A percentile compares a stretch with the other conserved stretches of the same genome.
Conservation (phyloP, 306 rosid species). For the Vicia sativa region DNA sequence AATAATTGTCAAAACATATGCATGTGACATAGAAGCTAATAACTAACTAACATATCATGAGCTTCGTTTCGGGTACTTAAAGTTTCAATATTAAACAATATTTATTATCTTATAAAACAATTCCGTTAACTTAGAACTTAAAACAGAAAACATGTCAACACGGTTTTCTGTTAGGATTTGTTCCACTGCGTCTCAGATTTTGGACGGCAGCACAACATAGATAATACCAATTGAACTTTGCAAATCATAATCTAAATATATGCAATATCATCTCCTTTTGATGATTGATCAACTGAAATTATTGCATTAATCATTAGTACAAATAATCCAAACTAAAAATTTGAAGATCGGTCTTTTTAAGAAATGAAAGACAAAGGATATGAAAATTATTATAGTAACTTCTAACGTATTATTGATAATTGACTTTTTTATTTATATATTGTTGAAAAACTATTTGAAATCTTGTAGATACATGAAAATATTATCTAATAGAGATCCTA, state of each 20-base stretch:
- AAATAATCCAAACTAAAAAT: slow-evolving; percentile 9
- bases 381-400: neutral
- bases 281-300: slow-evolving; percentile 32
- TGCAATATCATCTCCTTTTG: slow-evolving; percentile 23
- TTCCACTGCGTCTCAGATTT: slow-evolving; percentile 42
- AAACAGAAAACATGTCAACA: slow-evolving; percentile 53
- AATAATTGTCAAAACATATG: slow-evolving; percentile 50
- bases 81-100: slow-evolving; percentile 17
- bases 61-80: slow-evolving; percentile 44
- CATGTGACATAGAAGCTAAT: slow-evolving; percentile 48
- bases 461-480: slow-evolving; percentile 21
- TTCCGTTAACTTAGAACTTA: slow-evolving; percentile 25
- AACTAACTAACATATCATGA: slow-evolving; percentile 49
- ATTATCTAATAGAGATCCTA: neutral
- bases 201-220: slow-evolving; percentile 53
- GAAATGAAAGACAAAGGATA: neutral
- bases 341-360: neutral
- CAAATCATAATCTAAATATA: slow-evolving; percentile 34
- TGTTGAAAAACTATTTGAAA: slow-evolving; percentile 26
- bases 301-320: neutral
- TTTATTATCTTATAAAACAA: slow-evolving; percentile 25
- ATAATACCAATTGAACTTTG: slow-evolving; percentile 37
- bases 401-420: slow-evolving; percentile 4
- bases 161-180: slow-evolving; percentile 53
- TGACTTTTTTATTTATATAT: neutral